Conservation (phyloP, 2,329 filamentous ascomycete species). For the Botryotinia narcissicola region DNA sequence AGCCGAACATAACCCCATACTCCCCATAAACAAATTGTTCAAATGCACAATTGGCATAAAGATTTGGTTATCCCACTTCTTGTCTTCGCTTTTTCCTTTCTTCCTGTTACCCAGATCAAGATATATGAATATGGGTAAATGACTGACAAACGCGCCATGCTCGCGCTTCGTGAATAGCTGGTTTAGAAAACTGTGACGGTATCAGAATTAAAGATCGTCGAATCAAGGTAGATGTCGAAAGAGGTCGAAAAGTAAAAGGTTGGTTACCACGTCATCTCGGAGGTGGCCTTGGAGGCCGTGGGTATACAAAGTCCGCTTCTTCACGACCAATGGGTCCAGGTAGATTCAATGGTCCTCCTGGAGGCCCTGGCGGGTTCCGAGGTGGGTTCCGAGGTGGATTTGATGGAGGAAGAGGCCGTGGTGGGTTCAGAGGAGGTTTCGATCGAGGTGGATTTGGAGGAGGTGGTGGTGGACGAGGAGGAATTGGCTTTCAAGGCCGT, state of each 20-base stretch:
- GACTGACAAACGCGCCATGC: slow-evolving; percentile 66
- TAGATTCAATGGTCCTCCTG: slow-evolving; percentile 54
- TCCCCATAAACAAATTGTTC: slow-evolving; percentile 36
- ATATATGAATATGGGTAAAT: slow-evolving; percentile 56
- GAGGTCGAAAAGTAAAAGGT: slow-evolving; percentile 87
- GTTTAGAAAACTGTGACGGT: slow-evolving; percentile 80
- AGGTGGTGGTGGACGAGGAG: slow-evolving; percentile 34
- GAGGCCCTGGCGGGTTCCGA: slow-evolving; percentile 45
- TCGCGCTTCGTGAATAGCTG: slow-evolving; percentile 69
- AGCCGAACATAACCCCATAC: slow-evolving; percentile 44
- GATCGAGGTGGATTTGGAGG: slow-evolving; percentile 35
- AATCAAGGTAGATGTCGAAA: slow-evolving; percentile 93
- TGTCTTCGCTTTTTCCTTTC: slow-evolving; percentile 40
- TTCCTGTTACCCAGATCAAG: slow-evolving; percentile 38
- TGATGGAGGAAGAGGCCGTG: slow-evolving; percentile 47
- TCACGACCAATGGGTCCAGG: slow-evolving; percentile 67
- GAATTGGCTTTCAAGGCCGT: slow-evolving; percentile 37
- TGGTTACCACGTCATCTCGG: slow-evolving; percentile 92
- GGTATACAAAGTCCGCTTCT: slow-evolving; percentile 81
- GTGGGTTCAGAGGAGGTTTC: slow-evolving; percentile 44
- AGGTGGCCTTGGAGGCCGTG: slow-evolving; percentile 86
- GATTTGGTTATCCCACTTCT: slow-evolving; percentile 42
- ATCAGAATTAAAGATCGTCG: slow-evolving; percentile 89
- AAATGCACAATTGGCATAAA: slow-evolving; percentile 42
- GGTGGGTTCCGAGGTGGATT: slow-evolving; percentile 51